A percentile compares a stretch with the other conserved stretches of the same genome.
These are phyloP conservation scores for Avena insularis DNA, from an alignment of 176 grass and related monocot genomes.

Conservation along the genomic window DNA sequence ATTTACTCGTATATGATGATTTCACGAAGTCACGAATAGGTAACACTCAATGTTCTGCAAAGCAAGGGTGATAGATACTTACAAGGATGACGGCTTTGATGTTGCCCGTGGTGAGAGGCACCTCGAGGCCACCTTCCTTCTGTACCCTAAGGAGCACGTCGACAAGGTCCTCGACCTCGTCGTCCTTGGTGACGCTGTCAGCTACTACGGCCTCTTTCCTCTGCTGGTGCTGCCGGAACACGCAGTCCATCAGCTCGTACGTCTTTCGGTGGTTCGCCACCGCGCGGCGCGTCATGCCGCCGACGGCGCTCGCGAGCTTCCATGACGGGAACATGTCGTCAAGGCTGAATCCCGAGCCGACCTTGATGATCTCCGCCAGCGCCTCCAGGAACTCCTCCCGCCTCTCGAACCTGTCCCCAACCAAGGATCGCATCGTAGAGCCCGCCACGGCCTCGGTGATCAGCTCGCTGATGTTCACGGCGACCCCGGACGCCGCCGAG, in stretches of 20 bases:
- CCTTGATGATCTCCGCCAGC: background rate
- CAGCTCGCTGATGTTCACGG: too few species aligned
- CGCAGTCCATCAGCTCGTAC: constrained; percentile 37
- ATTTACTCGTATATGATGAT: too few species aligned
- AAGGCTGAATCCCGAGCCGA: background rate
- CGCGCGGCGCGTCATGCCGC: constrained; percentile 7
- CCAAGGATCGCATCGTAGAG: too few species aligned
- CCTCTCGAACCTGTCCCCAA: background rate
- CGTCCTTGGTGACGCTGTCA: background rate
- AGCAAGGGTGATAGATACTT: too few species aligned
- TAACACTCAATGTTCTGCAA: too few species aligned
- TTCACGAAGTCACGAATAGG: too few species aligned
- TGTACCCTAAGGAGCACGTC: constrained; percentile 34
- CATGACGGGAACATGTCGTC: constrained; percentile 32
- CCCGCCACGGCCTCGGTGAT: too few species aligned
- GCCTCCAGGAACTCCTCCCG: constrained; percentile 14
- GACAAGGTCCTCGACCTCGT: constrained; percentile 12
- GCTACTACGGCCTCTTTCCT: background rate
- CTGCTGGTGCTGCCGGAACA: constrained; percentile 31
- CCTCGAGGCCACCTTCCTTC: too few species aligned
- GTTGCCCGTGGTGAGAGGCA: too few species aligned
- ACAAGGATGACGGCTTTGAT: too few species aligned
- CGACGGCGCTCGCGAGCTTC: background rate
- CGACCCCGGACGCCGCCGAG: too few species aligned
- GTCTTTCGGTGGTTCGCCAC: constrained; percentile 3